Conservation (phyloP, 2,329 filamentous ascomycete genomes). For the Hypoxylon sp. region DNA sequence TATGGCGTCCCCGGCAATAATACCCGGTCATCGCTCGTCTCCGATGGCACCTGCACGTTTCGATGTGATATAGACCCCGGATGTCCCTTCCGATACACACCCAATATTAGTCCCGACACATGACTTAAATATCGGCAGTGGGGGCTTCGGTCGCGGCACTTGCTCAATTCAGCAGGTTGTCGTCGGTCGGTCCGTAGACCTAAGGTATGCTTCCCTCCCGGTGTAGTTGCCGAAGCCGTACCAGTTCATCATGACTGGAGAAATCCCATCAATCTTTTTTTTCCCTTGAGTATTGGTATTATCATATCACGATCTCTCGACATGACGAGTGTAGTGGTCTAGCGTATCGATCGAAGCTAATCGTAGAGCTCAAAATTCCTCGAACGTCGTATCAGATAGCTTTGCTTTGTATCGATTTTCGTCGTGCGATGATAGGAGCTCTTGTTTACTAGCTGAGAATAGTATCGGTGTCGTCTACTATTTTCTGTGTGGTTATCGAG, state of each 20-base stretch:
- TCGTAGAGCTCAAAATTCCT: not conserved
- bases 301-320: not conserved
- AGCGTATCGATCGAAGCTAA: not conserved
- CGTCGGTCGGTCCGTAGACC: slow-evolving; percentile 9
- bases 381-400: not conserved
- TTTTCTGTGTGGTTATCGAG: not conserved
- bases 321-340: not conserved
- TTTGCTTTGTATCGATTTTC: not conserved
- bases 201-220: slow-evolving; percentile 7
- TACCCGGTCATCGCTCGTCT: slow-evolving; percentile 28
- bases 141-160: slow-evolving; percentile 18
- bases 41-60: slow-evolving; percentile 23
- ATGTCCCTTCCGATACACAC: slow-evolving; percentile 12
- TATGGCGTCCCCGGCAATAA: slow-evolving; percentile 32
- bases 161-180: slow-evolving; percentile 12
- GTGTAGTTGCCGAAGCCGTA: slow-evolving; percentile 4
- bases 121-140: slow-evolving; percentile 22
- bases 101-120: slow-evolving; percentile 13
- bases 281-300: not conserved
- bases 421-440: not conserved
- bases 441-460: not conserved
- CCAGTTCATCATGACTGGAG: not conserved
- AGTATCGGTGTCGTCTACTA: not conserved
- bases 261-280: not conserved
- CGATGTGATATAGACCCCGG: slow-evolving; percentile 25